Evolutionary conservation across 768 basidiomycete genomes (phyloP), one percentile per base, ranked within the genome.

Genomic region (Leucocoprinus sp.): DNA sequence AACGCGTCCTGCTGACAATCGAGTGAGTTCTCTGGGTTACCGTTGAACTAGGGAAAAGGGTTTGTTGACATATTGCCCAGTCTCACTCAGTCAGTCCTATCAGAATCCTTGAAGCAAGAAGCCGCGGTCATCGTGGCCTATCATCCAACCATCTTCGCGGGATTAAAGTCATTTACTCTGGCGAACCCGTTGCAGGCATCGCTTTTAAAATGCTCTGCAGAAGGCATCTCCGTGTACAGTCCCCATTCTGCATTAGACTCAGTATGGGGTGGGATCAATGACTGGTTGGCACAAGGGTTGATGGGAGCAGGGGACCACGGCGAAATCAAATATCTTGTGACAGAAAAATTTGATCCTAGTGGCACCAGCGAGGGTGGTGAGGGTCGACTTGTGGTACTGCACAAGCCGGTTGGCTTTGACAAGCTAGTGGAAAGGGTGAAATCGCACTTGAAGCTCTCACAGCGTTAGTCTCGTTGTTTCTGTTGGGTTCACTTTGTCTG

Each of bases 231-330:
- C 1, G 74, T 97, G 4, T 95, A 87, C 65, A 75, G 75, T 31
- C 91, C 95, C 2, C 95, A 98, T 64, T 90, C 87, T 0, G 78
- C 90, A 0, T 72, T 96, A 14, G 95, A 98, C 64, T 73, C 72
- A n/a, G 80, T 87, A 1, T 72, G 76, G 54, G 86, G 77, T 4
- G 93, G 95, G 0, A 77, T 95, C 43, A 96, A 95, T 57, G 91
- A 93, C 63, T 96, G 88, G 87, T 74, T 93, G 12, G 85, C 79
- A 1, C 57, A 67, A 59, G 77, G 73, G 27, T 59, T 76, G 26
- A 63, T 76, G 50, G 65, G 63, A 38, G 63, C 51, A 14, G 60
- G 55, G 33, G 66, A 59, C 28, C 57, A 64, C 51, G 68, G 66
- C 39, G 52, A 57, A 50, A 55, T 71, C 48, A 52, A 55, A 40